Evolutionary conservation across 2,329 filamentous ascomycete species (phyloP), one percentile per base, ranked within the genome.

Genomic region (Ophiostoma sp.): DNA sequence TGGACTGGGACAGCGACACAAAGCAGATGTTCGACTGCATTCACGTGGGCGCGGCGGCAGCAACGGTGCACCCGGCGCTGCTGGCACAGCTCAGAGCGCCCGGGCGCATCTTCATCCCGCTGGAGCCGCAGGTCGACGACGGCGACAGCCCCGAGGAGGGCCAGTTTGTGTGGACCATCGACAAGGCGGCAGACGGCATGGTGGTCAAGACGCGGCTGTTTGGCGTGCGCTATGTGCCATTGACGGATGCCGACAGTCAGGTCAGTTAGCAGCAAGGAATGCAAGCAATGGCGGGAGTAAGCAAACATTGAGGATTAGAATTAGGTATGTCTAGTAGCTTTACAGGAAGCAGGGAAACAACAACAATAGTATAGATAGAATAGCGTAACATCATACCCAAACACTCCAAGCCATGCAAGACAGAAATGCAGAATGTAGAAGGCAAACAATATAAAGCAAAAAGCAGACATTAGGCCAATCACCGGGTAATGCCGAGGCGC

Each of bases 1-100:
- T n/a, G 23, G 48, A 39, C 17, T 13, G 1, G 11, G 2, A 3
- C 10, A 6, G 48, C 20, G 17, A 41, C 15, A 11, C 39, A 11
- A 11, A 10, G 13, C 36, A n/a, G 4, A 33, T n/a, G 57, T 99
- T 94, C 84, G 93, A 98, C 83, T 94, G 91, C 2, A 98, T 99
- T 72, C 95, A 98, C 77, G 95, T 98, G 2, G 95, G 95, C 0
- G 95, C 95, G 0, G 91, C 93, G 8, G 94, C 94, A 0, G 85
- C 81, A 33, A 85, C 88, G 76, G 80, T 96, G 69, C 94, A 96
- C 77, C 77, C 85, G 23, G 85, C 86, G 71, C 80, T 98, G 74
- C 80, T 96, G 65, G 85, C 89, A 39, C 95, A 98, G 81, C 81
- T 99, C 74, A 88, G 87, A 73, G 81, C 85, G 2, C 94, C 94